Percentiles rank a stretch among this genome's conserved stretches.
These are phyloP conservation scores for Globisporangium barbulae DNA, from an alignment of 352 stramenopile species.

Conservation along the genomic window DNA sequence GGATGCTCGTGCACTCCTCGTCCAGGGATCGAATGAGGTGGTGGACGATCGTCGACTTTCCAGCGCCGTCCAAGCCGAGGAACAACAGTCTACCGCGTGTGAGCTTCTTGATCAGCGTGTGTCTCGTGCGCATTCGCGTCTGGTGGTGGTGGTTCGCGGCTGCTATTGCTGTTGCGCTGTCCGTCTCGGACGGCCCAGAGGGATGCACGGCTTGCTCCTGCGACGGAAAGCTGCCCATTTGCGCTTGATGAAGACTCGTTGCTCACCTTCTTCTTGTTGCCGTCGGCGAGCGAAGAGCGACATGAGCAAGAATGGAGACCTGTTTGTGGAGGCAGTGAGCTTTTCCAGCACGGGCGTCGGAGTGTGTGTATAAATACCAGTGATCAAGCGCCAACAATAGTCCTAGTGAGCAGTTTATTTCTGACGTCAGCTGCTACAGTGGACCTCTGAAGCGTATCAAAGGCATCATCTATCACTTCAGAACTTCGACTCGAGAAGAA, in stretches of 20 bases:
- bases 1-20: slow-evolving; percentile 16
- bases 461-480: neutral
- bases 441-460: neutral
- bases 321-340: neutral
- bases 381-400: neutral
- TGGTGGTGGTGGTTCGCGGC: neutral
- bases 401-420: neutral
- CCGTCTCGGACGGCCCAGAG: neutral
- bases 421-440: neutral
- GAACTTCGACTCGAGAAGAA: neutral
- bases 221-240: slow-evolving; percentile 42
- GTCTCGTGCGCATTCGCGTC: slow-evolving; percentile 23
- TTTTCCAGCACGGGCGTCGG: neutral
- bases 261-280: neutral
- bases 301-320: neutral
- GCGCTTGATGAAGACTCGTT: neutral
- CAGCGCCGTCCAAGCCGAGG: slow-evolving; percentile 50
- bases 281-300: neutral
- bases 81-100: slow-evolving; percentile 40
- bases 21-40: slow-evolving; percentile 28
- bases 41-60: slow-evolving; percentile 57
- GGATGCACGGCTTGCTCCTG: slow-evolving; percentile 24
- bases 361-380: neutral
- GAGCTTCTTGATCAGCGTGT: slow-evolving; percentile 33
- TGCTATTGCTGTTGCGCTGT: neutral